These are phyloP conservation scores for Plantago ovata DNA, from an alignment of 257 asterid genomes.

Conservation along the genomic window DNA sequence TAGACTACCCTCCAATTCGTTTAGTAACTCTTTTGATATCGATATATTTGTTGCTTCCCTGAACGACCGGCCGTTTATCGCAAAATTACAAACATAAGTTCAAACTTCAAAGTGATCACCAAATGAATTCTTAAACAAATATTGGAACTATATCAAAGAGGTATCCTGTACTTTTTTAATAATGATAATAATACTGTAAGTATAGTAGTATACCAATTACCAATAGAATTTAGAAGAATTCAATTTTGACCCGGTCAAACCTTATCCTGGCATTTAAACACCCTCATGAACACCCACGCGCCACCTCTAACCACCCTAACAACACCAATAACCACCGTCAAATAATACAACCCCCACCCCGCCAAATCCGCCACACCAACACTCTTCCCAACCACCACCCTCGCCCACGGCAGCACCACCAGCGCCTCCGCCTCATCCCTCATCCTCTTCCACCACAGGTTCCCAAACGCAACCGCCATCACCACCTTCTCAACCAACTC, in stretches of 20 bases:
- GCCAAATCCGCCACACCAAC: constrained; percentile 49
- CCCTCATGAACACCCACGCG: constrained; percentile 10
- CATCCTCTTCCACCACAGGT: constrained; percentile 85
- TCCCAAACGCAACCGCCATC: constrained; percentile 47
- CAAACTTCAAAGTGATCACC: too few species aligned
- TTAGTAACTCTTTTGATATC: too few species aligned
- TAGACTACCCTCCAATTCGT: too few species aligned
- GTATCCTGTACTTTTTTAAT: too few species aligned
- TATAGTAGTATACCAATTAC: too few species aligned
- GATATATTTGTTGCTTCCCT: too few species aligned
- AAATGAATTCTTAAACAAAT: too few species aligned
- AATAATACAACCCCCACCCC: constrained; percentile 73
- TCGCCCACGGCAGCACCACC: constrained; percentile 55
- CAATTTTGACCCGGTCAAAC: neutral
- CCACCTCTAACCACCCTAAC: constrained; percentile 28
- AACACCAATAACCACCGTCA: constrained; percentile 54
- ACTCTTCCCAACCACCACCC: constrained; percentile 39
- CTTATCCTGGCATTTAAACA: constrained; percentile 1
- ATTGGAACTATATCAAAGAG: too few species aligned
- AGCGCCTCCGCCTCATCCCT: constrained; percentile 77
- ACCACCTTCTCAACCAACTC: constrained; percentile 55
- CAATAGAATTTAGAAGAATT: neutral
- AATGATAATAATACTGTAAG: too few species aligned
- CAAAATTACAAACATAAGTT: too few species aligned
- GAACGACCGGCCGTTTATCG: too few species aligned